Evolutionary conservation across 768 basidiomycete genomes (phyloP), one percentile per base, ranked within the genome.

Genomic region (Brasilioporus rufonigricans): DNA sequence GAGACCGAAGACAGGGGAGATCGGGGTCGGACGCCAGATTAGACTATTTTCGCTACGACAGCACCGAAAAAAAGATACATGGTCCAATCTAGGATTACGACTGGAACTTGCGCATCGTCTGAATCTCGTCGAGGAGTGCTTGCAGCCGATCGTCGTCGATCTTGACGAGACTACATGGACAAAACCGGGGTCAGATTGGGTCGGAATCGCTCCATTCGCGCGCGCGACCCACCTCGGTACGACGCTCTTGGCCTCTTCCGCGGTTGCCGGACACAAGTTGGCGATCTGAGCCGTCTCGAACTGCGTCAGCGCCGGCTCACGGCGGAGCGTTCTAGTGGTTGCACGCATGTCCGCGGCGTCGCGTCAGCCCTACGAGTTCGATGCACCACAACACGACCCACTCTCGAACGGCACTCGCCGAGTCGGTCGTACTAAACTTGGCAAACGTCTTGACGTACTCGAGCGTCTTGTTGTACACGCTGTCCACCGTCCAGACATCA

Each of bases 251-350:
- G 93, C 89, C 71, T 96, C 94, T 61, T 96, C 93, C 5, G 90
- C 81, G 55, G 86, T 85, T 38, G 85, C 89, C 14, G 93, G 93
- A 65, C 91, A 93, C 51, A 96, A 71, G 64, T 96, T 96, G 16
- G 91, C 91, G 50, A 96, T 89, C 67, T 96, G 93, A 3, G 93
- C 92, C 5, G 89, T 89, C 75, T 96, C 93, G 61, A 94, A 95
- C 64, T 91, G 90, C 2, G 91, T 91, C 36, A 96, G 68, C 3
- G 84, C 84, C 0, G 86, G 82, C 64, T 93, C 91, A 60, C 91
- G 78, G 48, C 88, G 81, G 8, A 95, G 73, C 1, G 89, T 90
- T 65, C 91, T 93, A 32, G 19, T 5, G 7, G 39, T 43, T n/a
- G 26, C 19, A 3, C 44, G 16, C 23, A 6, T 16, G n/a, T n/a